Evolutionary conservation across 495 filamentous ascomycete species (phyloP), one percentile per base, ranked within the genome.

Genomic region (Trichoderma erinaceum): DNA sequence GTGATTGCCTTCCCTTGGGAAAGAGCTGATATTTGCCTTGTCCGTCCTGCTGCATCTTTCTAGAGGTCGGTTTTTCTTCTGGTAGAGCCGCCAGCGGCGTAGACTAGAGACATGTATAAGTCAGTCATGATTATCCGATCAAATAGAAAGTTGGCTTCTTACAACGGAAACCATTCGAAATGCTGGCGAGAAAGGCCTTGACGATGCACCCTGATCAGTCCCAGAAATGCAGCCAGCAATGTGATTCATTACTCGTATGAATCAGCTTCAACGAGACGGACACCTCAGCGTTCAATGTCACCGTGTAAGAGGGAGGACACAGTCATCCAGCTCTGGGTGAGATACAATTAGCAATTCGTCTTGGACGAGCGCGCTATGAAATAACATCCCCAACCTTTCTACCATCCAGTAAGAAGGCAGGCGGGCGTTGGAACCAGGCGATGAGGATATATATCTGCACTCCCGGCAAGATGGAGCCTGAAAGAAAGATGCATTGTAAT

Each of bases 21-120:
- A 85, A 85, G 61, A 83, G 75, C 73, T 84, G 81, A 65, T 85
- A 84, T 73, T 82, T 85, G 67, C 78, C 76, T 15, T 66, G 41
- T 69, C 81, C 77, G 7, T 80, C 73, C 66, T 82, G 79, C 66
- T 83, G 81, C 83, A 84, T 84, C 71, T 81, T 85, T 80, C 80
- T 82, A 29, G 78, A 73, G 70, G 78, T 79, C 27, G 80, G 78
- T 68, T 78, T 85, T 69, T 77, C 81, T 69, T 76, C 67, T 73
- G 74, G 23, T 18, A 61, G 56, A 32, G 27, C 56, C 56, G 56
- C 56, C 56, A 18, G 56, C 56, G 56, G 56, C 75, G 50, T 61
- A 67, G 69, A 73, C 41, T 56, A 63, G 56, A 65, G 65, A 65
- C 66, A 68, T 21, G 50, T 46, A 73, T 76, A 72, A 61, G 56